Conservation (phyloP, 2,329 filamentous ascomycete genomes). For the Ascochyta viciae-villosae region DNA sequence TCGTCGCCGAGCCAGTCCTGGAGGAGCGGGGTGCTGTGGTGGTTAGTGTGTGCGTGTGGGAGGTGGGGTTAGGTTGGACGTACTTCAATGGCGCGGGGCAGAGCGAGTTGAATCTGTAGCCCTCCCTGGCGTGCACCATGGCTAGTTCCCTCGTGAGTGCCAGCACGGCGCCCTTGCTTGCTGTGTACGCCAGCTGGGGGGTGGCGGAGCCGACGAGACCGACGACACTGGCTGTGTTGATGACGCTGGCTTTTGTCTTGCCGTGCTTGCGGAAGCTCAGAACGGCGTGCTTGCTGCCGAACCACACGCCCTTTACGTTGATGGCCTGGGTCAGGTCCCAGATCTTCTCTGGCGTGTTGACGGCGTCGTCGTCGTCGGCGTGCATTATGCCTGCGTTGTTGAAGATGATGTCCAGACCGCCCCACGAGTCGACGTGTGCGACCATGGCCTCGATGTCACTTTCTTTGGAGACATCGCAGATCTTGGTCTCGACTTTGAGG, state of each 20-base stretch:
- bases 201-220: slow-evolving; percentile 86
- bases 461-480: slow-evolving; percentile 87
- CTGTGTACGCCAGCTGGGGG: slow-evolving; percentile 90
- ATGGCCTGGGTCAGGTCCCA: slow-evolving; percentile 94
- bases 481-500: slow-evolving; percentile 65
- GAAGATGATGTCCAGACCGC: slow-evolving; percentile 90
- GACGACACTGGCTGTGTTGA: slow-evolving; percentile 92
- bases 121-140: slow-evolving; percentile 89
- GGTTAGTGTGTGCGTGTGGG: background rate
- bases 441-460: slow-evolving; percentile 76
- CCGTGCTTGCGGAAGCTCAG: slow-evolving; percentile 78
- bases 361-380: slow-evolving; percentile 68
- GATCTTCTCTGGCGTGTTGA: slow-evolving; percentile 86
- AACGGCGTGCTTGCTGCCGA: slow-evolving; percentile 89
- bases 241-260: slow-evolving; percentile 81
- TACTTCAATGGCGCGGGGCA: slow-evolving; percentile 90
- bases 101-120: slow-evolving; percentile 87
- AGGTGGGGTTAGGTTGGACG: slow-evolving; percentile 18
- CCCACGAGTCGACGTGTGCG: slow-evolving; percentile 79
- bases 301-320: slow-evolving; percentile 99
- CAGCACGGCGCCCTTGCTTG: slow-evolving; percentile 90
- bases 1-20: slow-evolving; percentile 96
- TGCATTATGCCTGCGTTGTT: slow-evolving; percentile 99
- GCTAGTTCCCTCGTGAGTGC: slow-evolving; percentile 89
- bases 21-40: slow-evolving; percentile 74